These are phyloP conservation scores for Talaromyces sp. DNA, from an alignment of 2,329 filamentous ascomycete species.

Conservation along the genomic window DNA sequence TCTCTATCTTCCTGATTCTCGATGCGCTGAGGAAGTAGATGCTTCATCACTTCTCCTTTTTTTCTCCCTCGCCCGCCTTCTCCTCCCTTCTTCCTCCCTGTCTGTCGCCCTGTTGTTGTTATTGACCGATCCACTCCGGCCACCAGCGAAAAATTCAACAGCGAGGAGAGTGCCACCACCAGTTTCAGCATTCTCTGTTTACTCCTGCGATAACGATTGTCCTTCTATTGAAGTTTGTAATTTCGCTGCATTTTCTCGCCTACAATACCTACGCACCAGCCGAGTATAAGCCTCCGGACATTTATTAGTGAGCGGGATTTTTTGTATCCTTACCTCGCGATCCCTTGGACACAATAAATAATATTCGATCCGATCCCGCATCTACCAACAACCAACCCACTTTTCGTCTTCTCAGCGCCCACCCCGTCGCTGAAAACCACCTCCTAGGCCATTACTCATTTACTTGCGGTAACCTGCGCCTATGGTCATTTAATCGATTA, in stretches of 20 bases:
- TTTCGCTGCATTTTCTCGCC: background rate
- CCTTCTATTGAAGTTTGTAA: background rate
- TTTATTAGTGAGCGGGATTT: slow-evolving; percentile 17
- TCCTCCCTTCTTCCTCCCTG: slow-evolving; percentile 1
- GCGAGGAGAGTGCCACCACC: background rate
- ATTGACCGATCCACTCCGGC: slow-evolving; percentile 5
- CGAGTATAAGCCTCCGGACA: slow-evolving; percentile 11
- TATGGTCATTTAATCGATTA: slow-evolving; percentile 14
- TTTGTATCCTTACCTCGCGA: slow-evolving; percentile 18
- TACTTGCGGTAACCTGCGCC: slow-evolving; percentile 16
- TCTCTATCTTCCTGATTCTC: background rate
- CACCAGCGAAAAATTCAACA: slow-evolving; percentile 7
- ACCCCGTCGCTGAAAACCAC: background rate
- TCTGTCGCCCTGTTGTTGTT: background rate
- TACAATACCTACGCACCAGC: background rate
- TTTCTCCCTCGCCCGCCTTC: background rate
- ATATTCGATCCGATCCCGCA: slow-evolving; percentile 14
- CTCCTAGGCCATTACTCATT: slow-evolving; percentile 9
- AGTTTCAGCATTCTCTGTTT: background rate
- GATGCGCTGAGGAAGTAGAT: background rate
- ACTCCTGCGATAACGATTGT: slow-evolving; percentile 1
- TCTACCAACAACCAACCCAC: background rate
- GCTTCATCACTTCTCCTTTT: background rate
- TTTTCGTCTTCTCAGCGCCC: background rate
- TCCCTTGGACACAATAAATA: slow-evolving; percentile 12